Conservation (phyloP, 2,329 filamentous ascomycete species). For the Trichophyton mentagrophytes region DNA sequence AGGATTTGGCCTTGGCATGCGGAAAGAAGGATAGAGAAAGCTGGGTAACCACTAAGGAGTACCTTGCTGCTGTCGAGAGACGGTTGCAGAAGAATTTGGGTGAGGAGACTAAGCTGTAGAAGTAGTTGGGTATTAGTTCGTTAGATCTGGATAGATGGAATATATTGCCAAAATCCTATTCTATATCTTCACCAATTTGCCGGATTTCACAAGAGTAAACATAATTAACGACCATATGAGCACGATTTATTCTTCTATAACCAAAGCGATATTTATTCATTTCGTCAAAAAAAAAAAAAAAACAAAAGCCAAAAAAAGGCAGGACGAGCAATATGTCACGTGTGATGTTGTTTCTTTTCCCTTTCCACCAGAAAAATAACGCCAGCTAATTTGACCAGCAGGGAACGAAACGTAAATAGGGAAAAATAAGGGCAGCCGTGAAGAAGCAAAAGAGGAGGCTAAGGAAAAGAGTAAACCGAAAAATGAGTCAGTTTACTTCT, state of each 20-base stretch:
- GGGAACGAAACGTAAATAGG: not conserved
- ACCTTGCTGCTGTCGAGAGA: constrained; percentile 83
- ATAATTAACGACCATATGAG: not conserved
- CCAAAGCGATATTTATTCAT: not conserved
- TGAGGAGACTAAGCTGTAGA: constrained; percentile 10
- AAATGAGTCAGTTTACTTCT: constrained; percentile 24
- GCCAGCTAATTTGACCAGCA: not conserved
- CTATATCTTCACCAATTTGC: not conserved
- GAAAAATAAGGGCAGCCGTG: not conserved
- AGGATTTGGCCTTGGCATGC: constrained; percentile 90
- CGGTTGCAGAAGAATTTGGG: constrained; percentile 62
- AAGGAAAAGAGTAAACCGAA: not conserved
- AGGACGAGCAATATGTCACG: not conserved
- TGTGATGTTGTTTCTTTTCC: not conserved
- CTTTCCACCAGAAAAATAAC: not conserved
- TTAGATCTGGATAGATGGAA: not conserved
- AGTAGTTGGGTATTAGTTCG: not conserved
- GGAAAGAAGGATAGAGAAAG: constrained; percentile 72
- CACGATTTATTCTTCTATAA: not conserved
- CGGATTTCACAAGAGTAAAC: not conserved
- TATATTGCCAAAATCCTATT: not conserved
- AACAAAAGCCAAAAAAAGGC: not conserved
- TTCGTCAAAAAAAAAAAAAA: not conserved
- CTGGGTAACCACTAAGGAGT: constrained; percentile 86
- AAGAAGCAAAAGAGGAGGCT: not conserved